These are phyloP conservation scores for Penicillium silybi DNA, from an alignment of 495 filamentous ascomycete species.

Conservation along the genomic window DNA sequence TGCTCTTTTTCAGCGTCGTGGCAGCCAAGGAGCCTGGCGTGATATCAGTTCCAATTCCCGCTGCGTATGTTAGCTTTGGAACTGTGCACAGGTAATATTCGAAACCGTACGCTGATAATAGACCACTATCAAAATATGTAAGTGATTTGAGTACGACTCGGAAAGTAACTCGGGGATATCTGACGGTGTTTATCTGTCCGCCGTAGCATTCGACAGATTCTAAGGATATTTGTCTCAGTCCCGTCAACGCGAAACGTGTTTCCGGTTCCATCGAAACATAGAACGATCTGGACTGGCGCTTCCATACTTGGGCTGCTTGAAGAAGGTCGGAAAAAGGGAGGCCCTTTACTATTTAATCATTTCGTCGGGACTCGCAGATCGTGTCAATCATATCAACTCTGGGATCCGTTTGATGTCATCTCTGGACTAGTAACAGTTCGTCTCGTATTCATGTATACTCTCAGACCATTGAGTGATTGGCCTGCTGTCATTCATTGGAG, in stretches of 20 bases:
- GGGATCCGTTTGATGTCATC: no score
- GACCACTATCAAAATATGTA: neutral
- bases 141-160: neutral
- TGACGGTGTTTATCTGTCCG: slow-evolving; percentile 6
- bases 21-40: neutral
- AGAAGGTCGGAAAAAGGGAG: no score
- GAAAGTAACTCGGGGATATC: neutral
- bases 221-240: slow-evolving; percentile 8
- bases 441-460: no score
- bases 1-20: neutral
- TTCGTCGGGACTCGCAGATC: no score
- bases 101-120: slow-evolving; percentile 8
- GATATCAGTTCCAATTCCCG: slow-evolving; percentile 35
- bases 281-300: neutral
- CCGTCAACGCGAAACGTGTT: slow-evolving; percentile 5
- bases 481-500: no score
- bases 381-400: no score
- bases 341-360: no score
- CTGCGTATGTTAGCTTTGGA: slow-evolving; percentile 19
- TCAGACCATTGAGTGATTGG: no score
- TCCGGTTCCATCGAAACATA: slow-evolving; percentile 11
- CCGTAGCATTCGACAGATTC: slow-evolving; percentile 7
- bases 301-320: no score
- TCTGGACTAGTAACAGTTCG: no score
- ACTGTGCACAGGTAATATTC: no score